Percentiles rank a stretch among this genome's conserved stretches.
These are phyloP conservation scores for Metroxylon sagu DNA, from an alignment of 176 grass and related monocot species.

Conservation along the genomic window DNA sequence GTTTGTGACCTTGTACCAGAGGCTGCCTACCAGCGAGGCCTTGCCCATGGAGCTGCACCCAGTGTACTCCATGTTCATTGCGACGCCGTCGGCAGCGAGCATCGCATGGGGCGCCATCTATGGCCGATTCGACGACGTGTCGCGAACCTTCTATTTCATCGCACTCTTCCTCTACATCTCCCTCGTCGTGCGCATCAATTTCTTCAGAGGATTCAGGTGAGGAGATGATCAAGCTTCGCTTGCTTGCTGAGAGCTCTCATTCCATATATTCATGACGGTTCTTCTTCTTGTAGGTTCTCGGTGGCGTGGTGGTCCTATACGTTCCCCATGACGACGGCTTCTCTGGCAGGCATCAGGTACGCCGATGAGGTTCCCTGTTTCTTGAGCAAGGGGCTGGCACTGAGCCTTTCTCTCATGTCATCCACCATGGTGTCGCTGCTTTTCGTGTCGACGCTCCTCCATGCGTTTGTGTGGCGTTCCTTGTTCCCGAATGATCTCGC, in stretches of 20 bases:
- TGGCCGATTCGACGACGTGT: constrained; percentile 73
- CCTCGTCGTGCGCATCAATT: constrained; percentile 90
- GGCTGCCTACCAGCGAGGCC: constrained; percentile 85
- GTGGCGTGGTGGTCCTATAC: constrained; percentile 99
- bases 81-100: constrained; percentile 88
- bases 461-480: constrained; percentile 78
- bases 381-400: constrained; percentile 58
- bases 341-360: constrained; percentile 74
- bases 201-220: constrained; percentile 94
- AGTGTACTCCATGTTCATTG: constrained; percentile 98
- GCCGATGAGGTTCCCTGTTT: constrained; percentile 86
- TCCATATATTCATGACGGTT: too few species aligned
- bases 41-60: constrained; percentile 95
- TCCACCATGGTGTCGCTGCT: constrained; percentile 90
- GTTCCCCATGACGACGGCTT: constrained; percentile 95
- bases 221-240: background rate
- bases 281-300: constrained; percentile 49
- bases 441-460: constrained; percentile 73
- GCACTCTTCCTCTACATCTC: constrained; percentile 83
- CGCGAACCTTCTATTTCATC: constrained; percentile 84
- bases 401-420: constrained; percentile 83
- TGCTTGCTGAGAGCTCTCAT: too few species aligned
- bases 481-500: constrained; percentile 94
- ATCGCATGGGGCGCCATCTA: constrained; percentile 81
- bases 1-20: constrained; percentile 92